Percentiles rank a stretch among this genome's conserved stretches.
Evolutionary conservation across 768 basidiomycete genomes (phyloP).

Genomic region (Leccinum variicolor): DNA sequence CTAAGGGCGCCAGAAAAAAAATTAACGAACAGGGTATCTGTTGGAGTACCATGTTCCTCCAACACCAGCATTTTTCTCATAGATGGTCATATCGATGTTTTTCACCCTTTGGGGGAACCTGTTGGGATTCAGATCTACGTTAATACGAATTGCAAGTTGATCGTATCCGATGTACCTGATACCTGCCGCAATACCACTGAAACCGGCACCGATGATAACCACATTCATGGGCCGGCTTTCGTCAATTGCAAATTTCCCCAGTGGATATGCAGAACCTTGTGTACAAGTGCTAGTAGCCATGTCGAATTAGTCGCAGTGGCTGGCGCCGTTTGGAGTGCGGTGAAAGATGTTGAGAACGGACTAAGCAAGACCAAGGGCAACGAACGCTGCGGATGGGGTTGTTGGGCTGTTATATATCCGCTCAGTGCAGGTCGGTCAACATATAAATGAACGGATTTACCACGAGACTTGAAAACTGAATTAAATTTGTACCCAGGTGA

Average conservation of each 20-base stretch:
- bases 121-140: background rate
- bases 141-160: background rate
- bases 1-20: background rate
- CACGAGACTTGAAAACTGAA: background rate
- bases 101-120: conserved; percentile 52
- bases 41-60: conserved; percentile 64
- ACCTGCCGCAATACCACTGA: conserved; percentile 56
- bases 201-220: conserved; percentile 56
- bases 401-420: background rate
- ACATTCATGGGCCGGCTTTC: conserved; percentile 53
- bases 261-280: background rate
- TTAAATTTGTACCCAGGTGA: no score
- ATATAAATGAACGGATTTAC: background rate
- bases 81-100: conserved; percentile 54
- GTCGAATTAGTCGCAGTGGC: background rate
- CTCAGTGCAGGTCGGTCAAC: background rate
- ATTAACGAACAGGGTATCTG: conserved; percentile 44
- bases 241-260: conserved; percentile 49
- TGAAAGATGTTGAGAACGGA: background rate
- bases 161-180: conserved; percentile 39
- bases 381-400: background rate
- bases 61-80: conserved; percentile 56
- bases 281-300: background rate
- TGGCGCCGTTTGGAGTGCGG: background rate
- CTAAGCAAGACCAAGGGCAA: no score